These are phyloP conservation scores for Vickermania ingenoplastis DNA, from an alignment of 208 protist genomes.

Conservation along the genomic window DNA sequence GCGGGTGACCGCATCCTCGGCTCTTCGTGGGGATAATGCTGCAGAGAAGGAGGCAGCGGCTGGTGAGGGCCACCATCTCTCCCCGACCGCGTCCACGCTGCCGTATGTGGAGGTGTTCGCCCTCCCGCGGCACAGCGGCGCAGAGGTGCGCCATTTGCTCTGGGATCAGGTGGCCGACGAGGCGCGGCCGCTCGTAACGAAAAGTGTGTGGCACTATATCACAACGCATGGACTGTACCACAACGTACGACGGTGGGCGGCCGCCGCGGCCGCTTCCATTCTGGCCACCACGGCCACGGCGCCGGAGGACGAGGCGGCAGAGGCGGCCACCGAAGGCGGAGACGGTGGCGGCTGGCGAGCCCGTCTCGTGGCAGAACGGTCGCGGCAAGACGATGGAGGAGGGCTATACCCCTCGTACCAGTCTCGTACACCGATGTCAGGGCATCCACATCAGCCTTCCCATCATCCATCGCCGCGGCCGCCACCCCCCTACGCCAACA, in stretches of 20 bases:
- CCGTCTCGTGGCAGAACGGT: not conserved
- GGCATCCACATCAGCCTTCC: not conserved
- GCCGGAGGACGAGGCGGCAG: not conserved
- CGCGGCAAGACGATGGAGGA: too few species aligned
- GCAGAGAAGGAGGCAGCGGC: not conserved
- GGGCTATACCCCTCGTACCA: not conserved
- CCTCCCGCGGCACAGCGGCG: slow-evolving; percentile 60
- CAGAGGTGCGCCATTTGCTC: slow-evolving; percentile 77
- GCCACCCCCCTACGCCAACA: too few species aligned
- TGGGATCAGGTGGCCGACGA: slow-evolving; percentile 72
- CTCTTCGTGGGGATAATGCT: too few species aligned
- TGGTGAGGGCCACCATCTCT: not conserved
- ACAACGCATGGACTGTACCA: slow-evolving; percentile 71
- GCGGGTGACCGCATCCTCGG: too few species aligned
- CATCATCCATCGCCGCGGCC: not conserved
- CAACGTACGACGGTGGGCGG: not conserved
- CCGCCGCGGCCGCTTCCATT: not conserved
- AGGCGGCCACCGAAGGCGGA: not conserved
- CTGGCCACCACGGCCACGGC: not conserved
- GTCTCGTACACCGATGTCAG: not conserved
- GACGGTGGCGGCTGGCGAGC: too few species aligned
- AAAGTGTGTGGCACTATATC: slow-evolving; percentile 71
- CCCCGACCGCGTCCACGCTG: slow-evolving; percentile 4
- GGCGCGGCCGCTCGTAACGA: slow-evolving; percentile 32
- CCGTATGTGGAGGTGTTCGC: slow-evolving; percentile 79